Conservation (phyloP, 805 yeast species). For the Metschnikowia similis region DNA sequence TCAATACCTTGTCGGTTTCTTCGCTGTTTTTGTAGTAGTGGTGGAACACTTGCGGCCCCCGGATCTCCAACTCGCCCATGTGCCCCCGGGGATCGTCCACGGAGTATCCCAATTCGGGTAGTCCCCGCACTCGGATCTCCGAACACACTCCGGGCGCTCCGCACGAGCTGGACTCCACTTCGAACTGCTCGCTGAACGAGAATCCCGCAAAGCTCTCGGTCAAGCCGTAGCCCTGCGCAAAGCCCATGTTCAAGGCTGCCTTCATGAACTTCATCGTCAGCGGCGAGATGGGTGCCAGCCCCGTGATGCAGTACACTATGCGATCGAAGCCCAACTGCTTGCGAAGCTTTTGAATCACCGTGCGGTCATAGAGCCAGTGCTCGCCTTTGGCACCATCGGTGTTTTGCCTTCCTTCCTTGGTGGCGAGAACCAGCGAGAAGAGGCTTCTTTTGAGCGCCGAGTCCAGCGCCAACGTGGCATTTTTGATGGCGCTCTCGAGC, state of each 20-base stretch:
- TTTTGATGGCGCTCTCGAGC: conserved; percentile 23
- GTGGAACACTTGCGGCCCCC: conserved; percentile 61
- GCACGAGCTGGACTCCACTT: conserved; percentile 49
- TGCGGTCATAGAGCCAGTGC: conserved; percentile 18
- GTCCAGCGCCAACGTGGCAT: conserved; percentile 20
- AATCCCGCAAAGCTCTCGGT: conserved; percentile 63
- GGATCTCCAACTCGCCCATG: conserved; percentile 56
- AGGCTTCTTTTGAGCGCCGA: conserved; percentile 16
- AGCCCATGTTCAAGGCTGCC: conserved; percentile 55
- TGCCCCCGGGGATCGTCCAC: conserved; percentile 22
- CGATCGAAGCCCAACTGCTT: conserved; percentile 35
- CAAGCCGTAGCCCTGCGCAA: conserved; percentile 70
- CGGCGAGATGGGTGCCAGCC: conserved; percentile 69
- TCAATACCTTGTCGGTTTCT: conserved; percentile 51
- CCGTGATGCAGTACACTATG: conserved; percentile 26
- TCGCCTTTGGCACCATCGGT: conserved; percentile 17
- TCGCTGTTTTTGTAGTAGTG: conserved; percentile 54
- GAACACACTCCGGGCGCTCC: conserved; percentile 56
- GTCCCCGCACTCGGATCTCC: conserved; percentile 54
- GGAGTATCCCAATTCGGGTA: conserved; percentile 57
- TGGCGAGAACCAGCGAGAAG: conserved; percentile 16
- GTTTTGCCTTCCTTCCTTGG: conserved; percentile 17
- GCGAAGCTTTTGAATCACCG: conserved; percentile 12
- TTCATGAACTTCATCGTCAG: conserved; percentile 59
- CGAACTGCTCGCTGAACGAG: conserved; percentile 37